phyloP scores from a whole-genome alignment of 1,139 yeast genomes.

The Yamadazyma pseudoaaseri region DNA sequence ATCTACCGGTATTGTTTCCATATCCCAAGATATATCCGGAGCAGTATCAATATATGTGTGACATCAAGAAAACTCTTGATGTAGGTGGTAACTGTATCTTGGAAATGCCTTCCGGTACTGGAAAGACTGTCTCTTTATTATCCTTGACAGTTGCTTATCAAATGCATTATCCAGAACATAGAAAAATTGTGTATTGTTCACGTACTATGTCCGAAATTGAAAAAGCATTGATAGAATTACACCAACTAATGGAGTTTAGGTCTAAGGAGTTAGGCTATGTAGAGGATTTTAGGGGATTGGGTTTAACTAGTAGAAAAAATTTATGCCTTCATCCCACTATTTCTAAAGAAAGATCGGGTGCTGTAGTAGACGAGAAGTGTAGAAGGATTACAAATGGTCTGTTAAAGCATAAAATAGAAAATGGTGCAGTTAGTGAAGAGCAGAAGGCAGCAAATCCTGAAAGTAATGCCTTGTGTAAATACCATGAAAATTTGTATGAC shows the following conservation, averaged over 20 bases:
- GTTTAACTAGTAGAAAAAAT: conserved; percentile 91
- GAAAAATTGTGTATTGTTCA: conserved; percentile 93
- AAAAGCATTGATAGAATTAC: conserved; percentile 92
- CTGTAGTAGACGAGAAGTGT: conserved; percentile 93
- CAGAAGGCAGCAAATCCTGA: conserved; percentile 43
- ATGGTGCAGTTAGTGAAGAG: conserved; percentile 53
- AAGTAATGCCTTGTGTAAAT: conserved; percentile 55
- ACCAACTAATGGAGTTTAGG: conserved; percentile 83
- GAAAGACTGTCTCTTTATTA: conserved; percentile 88
- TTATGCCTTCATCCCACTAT: conserved; percentile 88
- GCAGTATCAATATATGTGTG: conserved; percentile 97
- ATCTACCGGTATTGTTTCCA: conserved; percentile 93
- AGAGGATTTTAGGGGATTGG: conserved; percentile 90
- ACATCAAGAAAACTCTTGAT: conserved; percentile 87
- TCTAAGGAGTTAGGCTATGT: conserved; percentile 76
- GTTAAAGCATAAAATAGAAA: conserved; percentile 63
- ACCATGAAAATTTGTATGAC: conserved; percentile 84
- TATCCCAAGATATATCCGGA: conserved; percentile 97
- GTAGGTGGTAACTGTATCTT: conserved; percentile 96
- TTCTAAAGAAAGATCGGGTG: conserved; percentile 87
- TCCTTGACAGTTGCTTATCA: conserved; percentile 95
- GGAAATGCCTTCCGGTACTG: conserved; percentile 99
- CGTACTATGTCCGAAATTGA: conserved; percentile 99
- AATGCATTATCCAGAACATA: conserved; percentile 89
- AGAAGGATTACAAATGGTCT: conserved; percentile 93